Conservation (phyloP, 2,329 filamentous ascomycete species). For the Cladosporium oxysporum region DNA sequence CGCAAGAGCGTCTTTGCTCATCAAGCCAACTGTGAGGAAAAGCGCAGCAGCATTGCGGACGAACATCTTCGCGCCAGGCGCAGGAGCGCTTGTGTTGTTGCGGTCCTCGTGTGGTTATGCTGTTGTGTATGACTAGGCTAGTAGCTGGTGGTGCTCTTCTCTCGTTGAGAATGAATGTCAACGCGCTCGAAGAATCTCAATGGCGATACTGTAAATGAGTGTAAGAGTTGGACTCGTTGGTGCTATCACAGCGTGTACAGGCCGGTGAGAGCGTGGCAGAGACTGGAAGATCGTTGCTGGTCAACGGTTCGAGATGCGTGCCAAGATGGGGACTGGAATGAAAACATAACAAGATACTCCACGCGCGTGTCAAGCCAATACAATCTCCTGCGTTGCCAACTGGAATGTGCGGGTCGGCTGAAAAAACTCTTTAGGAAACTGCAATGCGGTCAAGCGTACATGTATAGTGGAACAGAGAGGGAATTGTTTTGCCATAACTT, state of each 20-base stretch:
- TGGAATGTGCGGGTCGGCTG: constrained; percentile 8
- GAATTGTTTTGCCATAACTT: constrained; percentile 10
- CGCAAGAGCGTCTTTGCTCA: constrained; percentile 11
- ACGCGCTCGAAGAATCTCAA: not conserved
- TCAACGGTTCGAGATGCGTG: constrained; percentile 13
- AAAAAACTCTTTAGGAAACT: not conserved
- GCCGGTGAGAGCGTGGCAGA: not conserved
- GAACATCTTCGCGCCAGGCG: constrained; percentile 20
- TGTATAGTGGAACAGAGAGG: not conserved
- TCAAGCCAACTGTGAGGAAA: not conserved
- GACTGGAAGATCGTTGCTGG: constrained; percentile 19
- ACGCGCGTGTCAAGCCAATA: constrained; percentile 7
- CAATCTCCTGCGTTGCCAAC: not conserved
- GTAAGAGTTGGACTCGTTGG: constrained; percentile 8
- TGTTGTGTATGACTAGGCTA: not conserved
- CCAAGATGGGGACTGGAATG: constrained; percentile 16
- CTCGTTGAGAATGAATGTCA: not conserved
- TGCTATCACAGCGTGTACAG: constrained; percentile 6
- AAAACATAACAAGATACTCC: constrained; percentile 12
- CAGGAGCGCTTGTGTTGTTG: constrained; percentile 10
- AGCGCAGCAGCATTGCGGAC: constrained; percentile 13
- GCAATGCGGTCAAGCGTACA: not conserved
- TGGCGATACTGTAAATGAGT: not conserved
- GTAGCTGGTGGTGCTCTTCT: not conserved
- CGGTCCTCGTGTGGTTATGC: not conserved